Evolutionary conservation across 768 basidiomycete genomes (phyloP), one percentile per base, ranked within the genome.

Genomic region (Exidia glandulosa): DNA sequence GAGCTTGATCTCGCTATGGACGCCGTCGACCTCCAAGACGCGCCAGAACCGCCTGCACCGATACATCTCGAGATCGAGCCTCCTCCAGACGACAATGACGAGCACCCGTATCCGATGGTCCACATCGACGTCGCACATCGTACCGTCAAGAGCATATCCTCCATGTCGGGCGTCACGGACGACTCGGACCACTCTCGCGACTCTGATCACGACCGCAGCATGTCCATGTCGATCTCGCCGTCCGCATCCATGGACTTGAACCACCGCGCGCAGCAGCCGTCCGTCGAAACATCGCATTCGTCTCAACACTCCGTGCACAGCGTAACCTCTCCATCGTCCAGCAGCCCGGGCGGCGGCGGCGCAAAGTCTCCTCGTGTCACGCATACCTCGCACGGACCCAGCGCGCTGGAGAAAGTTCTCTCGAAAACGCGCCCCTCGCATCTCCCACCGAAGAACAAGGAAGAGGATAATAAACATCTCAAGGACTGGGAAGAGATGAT

Each of bases 401-500:
- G 86, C 64, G 70, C 74, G 3, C 77, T 94, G 52, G 88, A 93
- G 68, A 88, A 85, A 71, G 85, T 91, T 33, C 74, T 88, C 57
- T 91, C 88, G 71, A 86, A 82, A 70, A 95, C 93, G 0, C 76
- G 93, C n/a, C 93, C 89, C 19, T 71, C 78, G 3, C 86, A 86
- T 68, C 76, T 94, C n/a, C 93, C 93, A 27, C 92, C 92, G 5
- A 95, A 95, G 69, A 74, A 72, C 55, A 80, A 79, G 31, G 68
- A 80, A 60, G 92, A 95, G 71, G 92, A 94, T 67, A 71, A 77
- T 55, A 94, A 86, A 64, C 93, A 95, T 72, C 76, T 91, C 68
- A 81, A 85, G 3, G 87, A 88, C 68, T 94, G 92, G 87, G 82
- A 90, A 67, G 72, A 78, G 33, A 95, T 95, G 90, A 90, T 93